Evolutionary conservation across 805 yeast genomes (phyloP).

Genomic region (Yamadazyma paraphyllophila): DNA sequence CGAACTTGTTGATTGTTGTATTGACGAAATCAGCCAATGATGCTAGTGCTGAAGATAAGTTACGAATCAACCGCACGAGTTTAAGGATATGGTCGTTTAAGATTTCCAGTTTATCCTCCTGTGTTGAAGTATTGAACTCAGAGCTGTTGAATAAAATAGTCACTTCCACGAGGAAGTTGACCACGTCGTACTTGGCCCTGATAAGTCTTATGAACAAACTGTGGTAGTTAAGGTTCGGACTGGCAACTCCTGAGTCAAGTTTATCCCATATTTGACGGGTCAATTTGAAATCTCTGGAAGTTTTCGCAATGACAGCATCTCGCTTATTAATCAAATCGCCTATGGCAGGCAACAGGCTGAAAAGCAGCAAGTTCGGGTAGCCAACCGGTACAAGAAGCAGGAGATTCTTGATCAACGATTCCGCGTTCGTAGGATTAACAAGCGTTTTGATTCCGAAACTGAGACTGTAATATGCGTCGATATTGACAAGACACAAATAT

Average conservation of each 20-base stretch:
- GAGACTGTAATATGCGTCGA: slow-evolving; percentile 32
- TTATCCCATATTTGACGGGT: slow-evolving; percentile 5
- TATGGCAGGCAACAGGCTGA: slow-evolving; percentile 14
- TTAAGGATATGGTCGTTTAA: slow-evolving; percentile 39
- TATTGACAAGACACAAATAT: slow-evolving; percentile 44
- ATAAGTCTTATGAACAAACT: slow-evolving; percentile 24
- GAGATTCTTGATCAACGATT: slow-evolving; percentile 14
- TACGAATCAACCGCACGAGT: slow-evolving; percentile 37
- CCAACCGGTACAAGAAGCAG: slow-evolving; percentile 17
- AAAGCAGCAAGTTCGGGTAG: slow-evolving; percentile 11
- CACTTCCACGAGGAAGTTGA: slow-evolving; percentile 37
- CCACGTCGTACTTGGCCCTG: slow-evolving; percentile 35
- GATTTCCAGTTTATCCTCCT: slow-evolving; percentile 20
- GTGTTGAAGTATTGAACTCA: slow-evolving; percentile 14
- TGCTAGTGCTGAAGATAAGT: slow-evolving; percentile 26
- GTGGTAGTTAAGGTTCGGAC: background rate
- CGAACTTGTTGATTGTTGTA: slow-evolving; percentile 14
- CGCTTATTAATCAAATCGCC: slow-evolving; percentile 16
- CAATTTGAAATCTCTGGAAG: background rate
- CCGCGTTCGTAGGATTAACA: slow-evolving; percentile 8
- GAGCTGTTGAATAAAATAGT: slow-evolving; percentile 5
- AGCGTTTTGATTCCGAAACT: slow-evolving; percentile 32
- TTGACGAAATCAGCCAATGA: slow-evolving; percentile 28
- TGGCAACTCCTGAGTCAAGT: slow-evolving; percentile 10
- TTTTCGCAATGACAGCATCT: slow-evolving; percentile 12